Conservation (phyloP, 306 rosid genomes). For the Vicia faba region DNA sequence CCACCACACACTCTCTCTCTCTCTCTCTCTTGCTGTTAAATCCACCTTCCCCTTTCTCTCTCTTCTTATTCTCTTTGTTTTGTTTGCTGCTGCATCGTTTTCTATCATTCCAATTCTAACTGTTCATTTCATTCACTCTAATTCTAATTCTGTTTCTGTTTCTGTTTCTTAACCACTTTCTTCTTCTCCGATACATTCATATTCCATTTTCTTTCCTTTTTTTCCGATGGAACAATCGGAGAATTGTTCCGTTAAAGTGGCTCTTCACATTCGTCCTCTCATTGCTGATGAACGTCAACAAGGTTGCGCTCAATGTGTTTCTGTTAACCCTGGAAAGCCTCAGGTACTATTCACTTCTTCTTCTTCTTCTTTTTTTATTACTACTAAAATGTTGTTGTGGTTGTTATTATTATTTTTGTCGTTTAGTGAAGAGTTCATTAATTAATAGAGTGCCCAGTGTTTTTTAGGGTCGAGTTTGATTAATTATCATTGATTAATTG, state of each 20-base stretch:
- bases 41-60: constrained; percentile 30
- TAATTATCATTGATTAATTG: background rate
- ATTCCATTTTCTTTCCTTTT: background rate
- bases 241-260: constrained; percentile 77
- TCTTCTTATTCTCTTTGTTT: constrained; percentile 25
- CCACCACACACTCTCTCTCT: constrained; percentile 35
- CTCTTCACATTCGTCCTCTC: constrained; percentile 83
- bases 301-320: constrained; percentile 72
- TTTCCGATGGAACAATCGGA: constrained; percentile 62
- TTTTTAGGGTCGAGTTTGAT: constrained; percentile 8
- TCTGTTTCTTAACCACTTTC: constrained; percentile 15
- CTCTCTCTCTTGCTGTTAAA: constrained; percentile 42
- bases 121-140: constrained; percentile 23
- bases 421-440: constrained; percentile 33
- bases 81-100: constrained; percentile 50
- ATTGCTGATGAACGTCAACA: constrained; percentile 71
- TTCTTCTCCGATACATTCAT: background rate
- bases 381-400: background rate
- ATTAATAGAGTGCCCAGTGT: constrained; percentile 15
- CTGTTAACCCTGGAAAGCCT: constrained; percentile 56
- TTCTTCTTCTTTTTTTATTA: background rate
- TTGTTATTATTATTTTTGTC: constrained; percentile 33
- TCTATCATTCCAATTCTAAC: constrained; percentile 45
- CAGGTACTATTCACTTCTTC: constrained; percentile 51
- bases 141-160: background rate